phyloP scores from a whole-genome alignment of 495 filamentous ascomycete genomes.

The Xylaria intraflava region DNA sequence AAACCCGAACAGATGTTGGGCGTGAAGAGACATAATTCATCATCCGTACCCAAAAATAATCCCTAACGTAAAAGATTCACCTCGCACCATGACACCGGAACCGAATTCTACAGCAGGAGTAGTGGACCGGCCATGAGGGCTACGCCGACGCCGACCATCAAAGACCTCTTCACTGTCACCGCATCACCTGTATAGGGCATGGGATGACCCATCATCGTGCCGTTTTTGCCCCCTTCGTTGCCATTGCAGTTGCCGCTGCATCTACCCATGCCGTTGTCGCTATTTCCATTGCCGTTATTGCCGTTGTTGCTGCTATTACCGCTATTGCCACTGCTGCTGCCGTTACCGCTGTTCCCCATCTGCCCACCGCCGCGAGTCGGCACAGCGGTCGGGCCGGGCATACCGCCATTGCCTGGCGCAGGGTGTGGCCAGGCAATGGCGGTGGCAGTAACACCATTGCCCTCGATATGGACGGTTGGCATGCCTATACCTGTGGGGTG shows the following conservation, averaged over 20 bases:
- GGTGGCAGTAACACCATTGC: conserved; percentile 33
- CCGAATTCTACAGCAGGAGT: conserved; percentile 15
- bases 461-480: conserved; percentile 17
- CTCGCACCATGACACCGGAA: not conserved
- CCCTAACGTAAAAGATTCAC: not conserved
- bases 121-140: conserved; percentile 22
- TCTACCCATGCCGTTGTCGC: not conserved
- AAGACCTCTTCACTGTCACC: conserved; percentile 16
- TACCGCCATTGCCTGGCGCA: not conserved
- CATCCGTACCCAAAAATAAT: conserved; percentile 12
- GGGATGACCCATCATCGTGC: not conserved
- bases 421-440: conserved; percentile 14
- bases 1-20: too few species aligned
- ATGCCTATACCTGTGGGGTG: conserved; percentile 21
- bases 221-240: conserved; percentile 5
- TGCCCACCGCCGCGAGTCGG: not conserved
- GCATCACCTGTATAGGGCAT: conserved; percentile 22
- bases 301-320: not conserved
- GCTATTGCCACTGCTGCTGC: not conserved
- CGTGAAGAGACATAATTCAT: conserved; percentile 7
- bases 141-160: conserved; percentile 20
- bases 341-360: not conserved
- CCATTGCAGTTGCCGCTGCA: not conserved
- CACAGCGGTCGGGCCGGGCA: not conserved
- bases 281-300: not conserved